Evolutionary conservation across 163 green algal species (phyloP).

Genomic region (Smithsoniella earleae): DNA sequence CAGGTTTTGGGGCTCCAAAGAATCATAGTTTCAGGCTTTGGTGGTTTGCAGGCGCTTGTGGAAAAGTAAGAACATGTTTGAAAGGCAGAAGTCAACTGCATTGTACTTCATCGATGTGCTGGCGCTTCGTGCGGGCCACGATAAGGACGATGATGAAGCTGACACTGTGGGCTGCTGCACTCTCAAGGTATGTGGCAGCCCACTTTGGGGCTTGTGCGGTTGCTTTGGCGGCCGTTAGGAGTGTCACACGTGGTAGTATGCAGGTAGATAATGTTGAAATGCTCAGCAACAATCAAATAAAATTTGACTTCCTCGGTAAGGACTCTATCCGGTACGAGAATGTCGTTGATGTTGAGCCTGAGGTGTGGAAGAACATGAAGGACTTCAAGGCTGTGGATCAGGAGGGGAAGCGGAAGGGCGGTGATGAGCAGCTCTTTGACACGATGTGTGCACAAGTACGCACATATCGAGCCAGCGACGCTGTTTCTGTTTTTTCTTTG

Average conservation of each 20-base stretch:
- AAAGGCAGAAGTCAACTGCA: slow-evolving; percentile 78
- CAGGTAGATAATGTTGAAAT: slow-evolving; percentile 84
- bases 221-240: no score
- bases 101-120: slow-evolving; percentile 98
- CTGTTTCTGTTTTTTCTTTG: no score
- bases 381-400: slow-evolving; percentile 54
- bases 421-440: slow-evolving; percentile 83
- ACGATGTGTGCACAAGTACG: slow-evolving; percentile 63
- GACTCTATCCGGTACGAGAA: slow-evolving; percentile 86
- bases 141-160: slow-evolving; percentile 98
- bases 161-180: slow-evolving; percentile 98
- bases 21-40: background rate
- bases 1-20: background rate
- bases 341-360: slow-evolving; percentile 54
- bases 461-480: no score
- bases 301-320: slow-evolving; percentile 99
- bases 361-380: slow-evolving; percentile 76
- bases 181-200: slow-evolving; percentile 64
- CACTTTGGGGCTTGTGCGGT: no score
- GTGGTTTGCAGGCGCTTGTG: slow-evolving; percentile 50
- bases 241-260: background rate
- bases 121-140: slow-evolving; percentile 90
- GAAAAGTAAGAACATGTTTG: slow-evolving; percentile 46
- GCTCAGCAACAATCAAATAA: slow-evolving; percentile 60
- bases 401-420: slow-evolving; percentile 60